Evolutionary conservation across 1,284 basidiomycete species (phyloP), one percentile per base, ranked within the genome.

Genomic region (Papiliotrema terrestris): DNA sequence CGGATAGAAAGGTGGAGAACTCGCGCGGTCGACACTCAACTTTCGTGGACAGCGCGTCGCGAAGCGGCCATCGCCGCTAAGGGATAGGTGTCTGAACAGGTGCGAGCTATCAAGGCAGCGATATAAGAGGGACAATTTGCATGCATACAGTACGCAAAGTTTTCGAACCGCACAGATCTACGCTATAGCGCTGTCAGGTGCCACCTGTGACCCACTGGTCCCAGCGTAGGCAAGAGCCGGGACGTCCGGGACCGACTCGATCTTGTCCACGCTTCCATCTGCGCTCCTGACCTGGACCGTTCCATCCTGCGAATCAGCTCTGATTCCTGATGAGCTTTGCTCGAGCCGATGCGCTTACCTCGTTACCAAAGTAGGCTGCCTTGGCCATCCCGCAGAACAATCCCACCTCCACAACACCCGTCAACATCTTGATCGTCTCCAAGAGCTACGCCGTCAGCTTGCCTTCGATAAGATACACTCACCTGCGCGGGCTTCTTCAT

Each of bases 331-430:
- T 20, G 25, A 15, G n/a, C n/a, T 22, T 11, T 32, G 29, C n/a
- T n/a, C n/a, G 20, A 52, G 20, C 45, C 32, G 17, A 20, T 17
- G n/a, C 11, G 71, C 80, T 58, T 56, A 89, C 88, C 78, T 86
- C 83, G 67, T 96, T 95, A 19, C 95, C 95, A 79, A 98, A 98
- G 81, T 98, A 98, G 11, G 94, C 94, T 0, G 91, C 92, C 73
- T 88, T 84, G n/a, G 89, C 91, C 83, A 98, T 87, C 52, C 86
- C 80, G 71, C 90, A 93, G 81, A 98, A 98, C 22, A 98, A 78
- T 0, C 96, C 96, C 35, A 98, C 96, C 76, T 98, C 95, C 32
- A 98, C 88, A 13, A 98, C 92, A 55, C 96, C 95, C 1, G 95
- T 98, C 51, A 96, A 80, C 82, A 94, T 83, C 79, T 92, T 94